Evolutionary conservation across 2,329 filamentous ascomycete genomes (phyloP).

Genomic region (Balansia obtecta): DNA sequence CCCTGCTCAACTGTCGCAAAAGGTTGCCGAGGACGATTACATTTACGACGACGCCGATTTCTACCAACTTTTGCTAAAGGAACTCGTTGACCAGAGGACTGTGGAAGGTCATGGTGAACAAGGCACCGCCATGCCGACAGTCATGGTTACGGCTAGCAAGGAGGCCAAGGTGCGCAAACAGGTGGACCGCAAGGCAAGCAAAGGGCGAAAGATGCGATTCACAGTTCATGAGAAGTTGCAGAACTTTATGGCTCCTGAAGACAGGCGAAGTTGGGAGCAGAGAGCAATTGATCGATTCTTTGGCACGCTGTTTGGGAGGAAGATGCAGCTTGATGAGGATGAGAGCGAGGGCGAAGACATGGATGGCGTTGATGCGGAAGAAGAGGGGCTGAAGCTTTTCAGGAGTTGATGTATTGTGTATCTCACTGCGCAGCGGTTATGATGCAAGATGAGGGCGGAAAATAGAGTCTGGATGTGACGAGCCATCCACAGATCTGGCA

Average conservation of each 20-base stretch:
- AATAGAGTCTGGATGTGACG: too few relatives aligned
- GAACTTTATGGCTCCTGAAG: constrained; percentile 94
- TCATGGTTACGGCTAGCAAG: constrained; percentile 55
- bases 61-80: constrained; percentile 85
- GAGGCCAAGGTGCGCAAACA: constrained; percentile 71
- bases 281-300: constrained; percentile 69
- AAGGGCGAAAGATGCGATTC: constrained; percentile 87
- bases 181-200: constrained; percentile 89
- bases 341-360: constrained; percentile 37
- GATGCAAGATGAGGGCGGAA: too few relatives aligned
- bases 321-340: constrained; percentile 51
- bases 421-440: constrained; percentile 21
- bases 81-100: constrained; percentile 81
- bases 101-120: constrained; percentile 46
- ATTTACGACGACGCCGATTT: constrained; percentile 94
- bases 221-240: constrained; percentile 94
- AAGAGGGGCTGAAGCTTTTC: constrained; percentile 42
- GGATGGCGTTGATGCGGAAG: constrained; percentile 40
- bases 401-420: constrained; percentile 16
- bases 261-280: constrained; percentile 67
- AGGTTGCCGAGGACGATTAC: constrained; percentile 41
- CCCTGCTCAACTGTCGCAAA: constrained; percentile 50
- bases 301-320: constrained; percentile 60
- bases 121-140: constrained; percentile 34
- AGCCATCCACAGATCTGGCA: too few relatives aligned